Evolutionary conservation across 345 rosid species (phyloP), one percentile per base, ranked within the genome.

Genomic region (Psidium guajava): DNA sequence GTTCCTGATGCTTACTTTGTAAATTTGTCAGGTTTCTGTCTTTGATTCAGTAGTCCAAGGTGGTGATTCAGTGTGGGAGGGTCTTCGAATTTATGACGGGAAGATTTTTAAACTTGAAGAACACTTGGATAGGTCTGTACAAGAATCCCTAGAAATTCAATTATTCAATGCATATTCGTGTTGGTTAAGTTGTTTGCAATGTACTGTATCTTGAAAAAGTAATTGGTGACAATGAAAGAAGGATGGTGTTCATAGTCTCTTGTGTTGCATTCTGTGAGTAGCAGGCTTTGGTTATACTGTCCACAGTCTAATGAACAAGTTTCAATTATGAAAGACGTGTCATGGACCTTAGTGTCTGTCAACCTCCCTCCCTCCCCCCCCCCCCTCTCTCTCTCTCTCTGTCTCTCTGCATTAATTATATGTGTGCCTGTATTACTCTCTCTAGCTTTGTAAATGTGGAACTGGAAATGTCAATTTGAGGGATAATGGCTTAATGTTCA

Each of bases 41-140:
- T 95, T 96, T 88, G 98, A 96, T 89, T 96, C 98, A 54, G 89
- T 94, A 84, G 96, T 96, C 83, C 98, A 95, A 95, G 98, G 99
- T 20, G 98, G 99, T 87, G 97, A 95, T 86, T 95, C 93, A 25
- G 98, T 92, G 77, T 96, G 99, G 99, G 98, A 96, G 92, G 99
- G 99, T 81, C 97, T 96, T 84, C 87, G 98, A 82, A 84, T 95
- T 85, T 94, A 95, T 86, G 88, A 85, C 52, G 92, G 97, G 87
- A 95, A 91, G 89, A 75, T 95, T 81, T 95, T 94, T 91, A 95
- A 94, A 91, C 98, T 96, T 85, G 98, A 96, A 81, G 98, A 94
- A 83, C 98, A 94, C 91, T 85, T 95, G 44, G 98, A 96, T 54
- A 87, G 98, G 99, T 96, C 83, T 84, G 89, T 82, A 53, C 55